Evolutionary conservation across 1,139 yeast genomes (phyloP).

Genomic region (Candida sojae): DNA sequence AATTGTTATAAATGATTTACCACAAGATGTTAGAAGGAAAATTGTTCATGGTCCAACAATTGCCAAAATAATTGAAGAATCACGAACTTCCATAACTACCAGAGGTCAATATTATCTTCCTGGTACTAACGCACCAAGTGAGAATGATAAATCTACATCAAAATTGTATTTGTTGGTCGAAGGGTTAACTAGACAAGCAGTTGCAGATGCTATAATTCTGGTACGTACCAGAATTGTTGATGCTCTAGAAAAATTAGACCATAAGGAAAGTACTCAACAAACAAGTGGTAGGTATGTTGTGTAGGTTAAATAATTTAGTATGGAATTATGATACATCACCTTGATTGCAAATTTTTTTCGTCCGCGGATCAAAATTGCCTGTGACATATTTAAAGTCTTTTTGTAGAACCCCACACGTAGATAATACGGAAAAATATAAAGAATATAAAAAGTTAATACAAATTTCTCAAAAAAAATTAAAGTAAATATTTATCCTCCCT

Average conservation of each 20-base stretch:
- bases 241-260: constrained; percentile 52
- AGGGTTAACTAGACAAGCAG: constrained; percentile 66
- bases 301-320: constrained; percentile 12
- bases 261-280: constrained; percentile 39
- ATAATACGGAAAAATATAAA: background rate
- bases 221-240: constrained; percentile 62
- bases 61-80: constrained; percentile 65
- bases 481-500: too few relatives aligned
- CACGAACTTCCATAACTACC: constrained; percentile 78
- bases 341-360: too few relatives aligned
- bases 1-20: constrained; percentile 80
- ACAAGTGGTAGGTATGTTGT: constrained; percentile 41
- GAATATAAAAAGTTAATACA: background rate
- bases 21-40: constrained; percentile 82
- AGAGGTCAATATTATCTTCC: constrained; percentile 80
- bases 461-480: background rate
- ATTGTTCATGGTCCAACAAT: constrained; percentile 73
- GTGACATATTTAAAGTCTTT: background rate
- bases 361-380: too few relatives aligned
- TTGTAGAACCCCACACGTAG: constrained; percentile 1
- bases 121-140: constrained; percentile 37
- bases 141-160: constrained; percentile 48
- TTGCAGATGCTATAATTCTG: constrained; percentile 64
- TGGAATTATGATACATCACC: too few relatives aligned
- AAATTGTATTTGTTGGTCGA: constrained; percentile 81